phyloP scores from a whole-genome alignment of 371 early-diverging fungal genomes.

The Funneliformis caledonium region DNA sequence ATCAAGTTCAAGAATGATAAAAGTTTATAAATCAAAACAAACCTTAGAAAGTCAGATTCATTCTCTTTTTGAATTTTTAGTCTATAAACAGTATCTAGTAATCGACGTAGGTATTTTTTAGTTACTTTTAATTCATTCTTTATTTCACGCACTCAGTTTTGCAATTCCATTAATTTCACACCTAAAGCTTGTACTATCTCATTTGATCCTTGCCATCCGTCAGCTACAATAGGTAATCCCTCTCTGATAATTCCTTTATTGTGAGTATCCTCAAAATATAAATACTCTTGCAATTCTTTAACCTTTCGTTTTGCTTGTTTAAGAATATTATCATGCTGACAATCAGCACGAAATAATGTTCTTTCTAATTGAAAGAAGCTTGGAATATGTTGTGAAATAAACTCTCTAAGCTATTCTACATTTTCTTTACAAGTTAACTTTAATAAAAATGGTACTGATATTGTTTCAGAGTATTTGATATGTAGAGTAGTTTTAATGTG shows the following conservation, averaged over 20 bases:
- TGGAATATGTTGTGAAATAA: neutral
- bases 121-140: neutral
- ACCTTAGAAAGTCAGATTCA: neutral
- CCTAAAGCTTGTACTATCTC: neutral
- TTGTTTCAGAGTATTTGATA: neutral
- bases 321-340: neutral
- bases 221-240: neutral
- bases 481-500: neutral
- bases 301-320: neutral
- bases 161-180: neutral
- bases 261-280: neutral
- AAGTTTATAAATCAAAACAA: neutral
- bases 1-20: neutral
- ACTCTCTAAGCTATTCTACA: neutral
- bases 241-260: neutral
- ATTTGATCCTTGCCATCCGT: neutral
- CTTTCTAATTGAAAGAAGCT: neutral
- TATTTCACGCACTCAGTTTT: neutral
- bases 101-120: neutral
- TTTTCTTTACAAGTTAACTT: slow-evolving; percentile 8
- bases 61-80: neutral
- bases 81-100: neutral
- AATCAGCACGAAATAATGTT: neutral
- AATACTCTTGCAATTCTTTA: neutral
- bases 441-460: neutral